Evolutionary conservation across 345 rosid species (phyloP), one percentile per base, ranked within the genome.

Genomic region (Bretschneidera sinensis): DNA sequence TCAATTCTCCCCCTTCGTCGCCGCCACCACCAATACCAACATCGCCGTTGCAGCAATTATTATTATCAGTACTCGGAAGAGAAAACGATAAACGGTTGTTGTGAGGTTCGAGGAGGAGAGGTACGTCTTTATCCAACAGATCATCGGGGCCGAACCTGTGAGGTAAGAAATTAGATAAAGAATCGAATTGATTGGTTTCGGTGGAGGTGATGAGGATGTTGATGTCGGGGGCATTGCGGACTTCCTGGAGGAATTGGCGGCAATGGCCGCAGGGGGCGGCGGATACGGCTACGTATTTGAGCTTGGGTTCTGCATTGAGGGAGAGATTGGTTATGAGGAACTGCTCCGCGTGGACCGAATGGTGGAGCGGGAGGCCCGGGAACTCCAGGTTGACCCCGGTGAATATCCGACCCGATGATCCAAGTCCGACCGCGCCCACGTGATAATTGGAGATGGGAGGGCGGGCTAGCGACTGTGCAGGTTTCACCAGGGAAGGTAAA

Each of bases 251-350:
- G 75, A 94, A 94, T 24, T 94, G 99, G 56, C 99, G 99, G 87
- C 99, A 94, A 85, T 94, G 99, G 58, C 99, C 99, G 28, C 99
- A 94, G 0, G 99, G 99, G 28, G 99, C 91, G 76, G 89, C 65
- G 69, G 97, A 94, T 69, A 94, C 99, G 59, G 92, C 89, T 54
- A 94, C 9, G 82, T 23, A 71, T 6, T 57, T 55, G 76, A 90
- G 87, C 0, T 54, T 45, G 43, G 68, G 76, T 53, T 94, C 97
- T 18, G 61, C 73, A 74, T 90, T 77, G 82, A 94, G 79, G 24
- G 74, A 60, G 69, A 94, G 90, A 51, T 90, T 94, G 60, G 95
- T 88, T 71, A 91, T 57, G 76, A 94, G 96, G 77, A 90, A 90
- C 57, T 94, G 99, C 59, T 94, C 99, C 68, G 99, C 99, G 80